phyloP scores from a whole-genome alignment of 768 basidiomycete genomes.

The Boletus rubescentipes region DNA sequence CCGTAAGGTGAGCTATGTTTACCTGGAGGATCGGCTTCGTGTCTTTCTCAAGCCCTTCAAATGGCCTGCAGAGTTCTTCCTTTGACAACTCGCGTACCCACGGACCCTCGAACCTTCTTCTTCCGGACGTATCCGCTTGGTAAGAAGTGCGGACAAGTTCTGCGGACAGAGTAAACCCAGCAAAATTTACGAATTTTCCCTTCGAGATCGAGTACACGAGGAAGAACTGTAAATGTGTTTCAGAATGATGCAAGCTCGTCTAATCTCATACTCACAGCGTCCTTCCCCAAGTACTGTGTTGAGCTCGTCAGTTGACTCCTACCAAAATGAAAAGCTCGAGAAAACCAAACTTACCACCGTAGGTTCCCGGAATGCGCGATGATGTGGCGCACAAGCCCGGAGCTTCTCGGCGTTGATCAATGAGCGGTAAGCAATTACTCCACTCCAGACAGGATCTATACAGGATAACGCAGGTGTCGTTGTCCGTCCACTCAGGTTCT shows the following conservation, averaged over 20 bases:
- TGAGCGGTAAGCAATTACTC: slow-evolving; percentile 56
- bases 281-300: slow-evolving; percentile 55
- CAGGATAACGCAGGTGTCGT: slow-evolving; percentile 42
- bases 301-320: not conserved
- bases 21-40: slow-evolving; percentile 57
- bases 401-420: slow-evolving; percentile 55
- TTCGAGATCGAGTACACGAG: slow-evolving; percentile 61
- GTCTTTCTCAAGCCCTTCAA: slow-evolving; percentile 58
- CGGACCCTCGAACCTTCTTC: slow-evolving; percentile 28
- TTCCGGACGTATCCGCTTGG: slow-evolving; percentile 12
- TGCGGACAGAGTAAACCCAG: slow-evolving; percentile 50
- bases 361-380: slow-evolving; percentile 46
- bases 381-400: slow-evolving; percentile 41
- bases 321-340: not conserved
- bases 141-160: slow-evolving; percentile 52
- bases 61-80: slow-evolving; percentile 45
- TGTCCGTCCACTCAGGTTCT: slow-evolving; percentile 38
- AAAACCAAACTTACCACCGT: slow-evolving; percentile 41
- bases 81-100: slow-evolving; percentile 51
- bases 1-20: slow-evolving; percentile 8
- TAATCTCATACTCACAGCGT: slow-evolving; percentile 35
- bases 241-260: not conserved
- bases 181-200: slow-evolving; percentile 62
- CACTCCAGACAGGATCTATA: slow-evolving; percentile 58
- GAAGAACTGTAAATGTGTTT: slow-evolving; percentile 43